Base-by-base conservation (phyloP, 2,329 filamentous ascomycete species). In the Lizonia empirigonia region DNA sequence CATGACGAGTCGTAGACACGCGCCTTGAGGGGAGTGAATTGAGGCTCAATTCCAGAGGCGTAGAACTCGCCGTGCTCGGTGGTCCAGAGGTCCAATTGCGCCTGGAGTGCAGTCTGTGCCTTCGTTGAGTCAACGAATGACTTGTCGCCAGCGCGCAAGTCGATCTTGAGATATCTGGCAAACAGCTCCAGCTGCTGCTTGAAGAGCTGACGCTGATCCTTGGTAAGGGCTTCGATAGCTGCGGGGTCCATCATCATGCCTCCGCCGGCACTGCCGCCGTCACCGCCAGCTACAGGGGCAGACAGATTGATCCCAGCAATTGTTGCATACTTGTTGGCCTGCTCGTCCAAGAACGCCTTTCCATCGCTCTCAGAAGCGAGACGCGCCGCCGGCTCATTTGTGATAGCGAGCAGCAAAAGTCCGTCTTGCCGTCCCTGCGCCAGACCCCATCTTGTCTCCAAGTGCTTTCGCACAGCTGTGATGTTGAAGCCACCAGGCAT, bases 211-310 rank as follows among this genome's bases (percentile, higher is more conserved):
- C 89, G 86, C 76, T 99, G 94, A 70, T 97, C 94, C 75, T 97
- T 97, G 68, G 94, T 99, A 45, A 99, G 82, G 12, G 94, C 94
- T 73, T 99, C 94, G 59, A 99, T 88, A 44, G 94, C 94, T 30
- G 93, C 94, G 7, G 94, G 94, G 68, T 99, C 94, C 92, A 99
- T 97, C 90, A 99, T 96, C 94, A 99, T 97, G 71, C 92, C 93
- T 60, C 84, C 89, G 50, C 81, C 84, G 55, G 83, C 88, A 47
- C 81, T 87, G 46, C 85, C 88, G 55, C 83, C 84, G 58, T 90
- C 91, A 54, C 87, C 88, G 42, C 88, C 84, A 20, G 90, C 83
- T 16, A 79, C 70, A 22, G 88, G 86, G 6, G 89, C 85, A 5
- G 91, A 88, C 53, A 99, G 78, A 73, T 81, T 95, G 74, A 99